Evolutionary conservation across 2,329 filamentous ascomycete species (phyloP), one percentile per base, ranked within the genome.

Genomic region (Sporothrix euskadiensis): DNA sequence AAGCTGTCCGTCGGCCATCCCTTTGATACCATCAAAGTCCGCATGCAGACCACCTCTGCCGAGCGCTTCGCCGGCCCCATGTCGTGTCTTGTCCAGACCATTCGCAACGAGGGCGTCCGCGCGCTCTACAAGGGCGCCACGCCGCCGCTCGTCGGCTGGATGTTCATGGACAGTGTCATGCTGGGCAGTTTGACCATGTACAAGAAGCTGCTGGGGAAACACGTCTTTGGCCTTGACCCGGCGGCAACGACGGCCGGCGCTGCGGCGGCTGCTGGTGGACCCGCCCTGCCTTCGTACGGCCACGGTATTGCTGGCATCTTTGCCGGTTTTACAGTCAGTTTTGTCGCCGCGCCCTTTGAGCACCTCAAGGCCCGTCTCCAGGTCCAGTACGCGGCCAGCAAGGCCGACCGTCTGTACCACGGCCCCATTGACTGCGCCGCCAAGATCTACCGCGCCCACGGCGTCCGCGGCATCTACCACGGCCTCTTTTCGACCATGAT

Each of bases 21-120:
- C 32, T 98, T 99, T 84, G 96, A 99, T 83, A 98, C 96, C 0
- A 89, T 99, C 81, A 99, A 99, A 83, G 95, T 98, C 71, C 93
- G 96, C 44, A 86, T 99, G 22, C 96, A 99, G 81, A 98, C 95
- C 2, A 94, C 93, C 41, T 86, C 91, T 77, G 82, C 88, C 66
- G 81, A 89, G 1, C 94, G 92, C 78, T 99, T 99, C 86, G 86
- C 86, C 76, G 96, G 96, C 0, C 94, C 96, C 0, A 81, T 97
- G 44, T 91, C 97, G 81, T 98, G 96, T 80, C 84, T 97, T 10
- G 82, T 92, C 73, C 91, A 95, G 81, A 99, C 96, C 10, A 77
- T 98, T 39, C 89, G 91, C 74, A 92, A 94, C 80, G 96, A 99
- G 82, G 95, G 95, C 66, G 83, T 97, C 65, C 83, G 87, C 69